Percentiles rank a stretch among this genome's conserved stretches.
Evolutionary conservation across 1,284 basidiomycete genomes (phyloP).

Genomic region (Gastroboletus turbinatus): DNA sequence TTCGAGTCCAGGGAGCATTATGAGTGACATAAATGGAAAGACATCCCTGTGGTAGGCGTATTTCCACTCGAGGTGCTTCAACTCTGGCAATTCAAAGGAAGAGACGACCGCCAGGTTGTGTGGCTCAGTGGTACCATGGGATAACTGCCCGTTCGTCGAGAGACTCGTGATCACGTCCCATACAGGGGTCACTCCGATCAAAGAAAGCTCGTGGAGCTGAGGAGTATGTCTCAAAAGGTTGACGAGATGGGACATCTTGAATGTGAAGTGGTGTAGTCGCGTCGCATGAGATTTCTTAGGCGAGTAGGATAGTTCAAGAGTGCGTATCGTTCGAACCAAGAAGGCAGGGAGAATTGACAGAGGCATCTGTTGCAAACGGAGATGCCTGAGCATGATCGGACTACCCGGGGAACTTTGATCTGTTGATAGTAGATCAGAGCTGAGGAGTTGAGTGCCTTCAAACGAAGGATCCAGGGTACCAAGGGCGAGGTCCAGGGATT

Average conservation of each 20-base stretch:
- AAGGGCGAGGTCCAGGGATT: slow-evolving; percentile 37
- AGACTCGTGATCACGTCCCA: slow-evolving; percentile 33
- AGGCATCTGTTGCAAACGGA: slow-evolving; percentile 44
- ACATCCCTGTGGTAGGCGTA: slow-evolving; percentile 31
- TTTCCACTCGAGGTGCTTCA: slow-evolving; percentile 33
- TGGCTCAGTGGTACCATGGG: slow-evolving; percentile 4
- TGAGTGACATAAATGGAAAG: slow-evolving; percentile 33
- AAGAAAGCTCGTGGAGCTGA: slow-evolving; percentile 41
- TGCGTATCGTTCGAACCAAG: slow-evolving; percentile 38
- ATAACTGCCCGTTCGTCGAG: slow-evolving; percentile 16
- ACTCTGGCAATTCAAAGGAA: slow-evolving; percentile 26
- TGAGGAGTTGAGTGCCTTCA: slow-evolving; percentile 26
- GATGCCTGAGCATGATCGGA: slow-evolving; percentile 30
- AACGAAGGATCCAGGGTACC: slow-evolving; percentile 26
- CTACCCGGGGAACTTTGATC: slow-evolving; percentile 6
- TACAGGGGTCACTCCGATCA: slow-evolving; percentile 42
- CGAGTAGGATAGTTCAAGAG: slow-evolving; percentile 41
- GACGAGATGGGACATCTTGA: slow-evolving; percentile 40
- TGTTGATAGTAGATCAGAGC: slow-evolving; percentile 19
- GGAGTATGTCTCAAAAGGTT: slow-evolving; percentile 39
- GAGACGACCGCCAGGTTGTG: slow-evolving; percentile 6
- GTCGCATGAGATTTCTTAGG: slow-evolving; percentile 28
- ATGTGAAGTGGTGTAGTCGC: slow-evolving; percentile 24
- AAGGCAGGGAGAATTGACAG: slow-evolving; percentile 36
- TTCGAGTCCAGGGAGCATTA: slow-evolving; percentile 30